Base-by-base conservation (phyloP, 148 eudicot genomes). In the Silene conica region DNA sequence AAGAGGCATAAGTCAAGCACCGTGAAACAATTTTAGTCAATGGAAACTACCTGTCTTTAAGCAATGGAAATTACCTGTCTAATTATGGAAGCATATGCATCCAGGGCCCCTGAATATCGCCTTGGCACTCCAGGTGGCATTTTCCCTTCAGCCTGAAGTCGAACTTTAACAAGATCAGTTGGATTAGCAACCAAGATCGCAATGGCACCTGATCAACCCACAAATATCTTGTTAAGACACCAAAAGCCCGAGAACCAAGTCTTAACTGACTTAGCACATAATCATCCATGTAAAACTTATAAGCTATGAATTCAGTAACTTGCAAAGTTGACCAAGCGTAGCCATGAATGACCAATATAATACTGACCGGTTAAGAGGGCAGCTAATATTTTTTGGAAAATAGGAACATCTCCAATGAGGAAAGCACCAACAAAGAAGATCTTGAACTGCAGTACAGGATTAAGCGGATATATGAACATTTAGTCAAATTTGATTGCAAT, bases 141-240 rank as follows among this genome's bases (percentile, higher is more conserved):
- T 77, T 83, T 87, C 52, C 88, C 90, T 78, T 89, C 92, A 34
- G 90, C 87, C 82, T 89, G 92, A 45, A 89, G 87, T 76, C 92
- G 84, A 73, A 89, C 90, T 77, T 89, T 89, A 23, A 89, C 92
- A 64, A 89, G 87, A 82, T 89, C 90, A 23, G 92, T 89, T 34
- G 92, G 92, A 75, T 85, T 89, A 38, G 92, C 92, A 74, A 89
- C 82, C 48, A 73, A 41, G 73, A 89, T 89, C 69, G 90, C 92
- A 69, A 89, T 78, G 50, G 92, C 88, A 75, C 92, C 92, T 89
- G 81, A 34, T 56, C 45, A 69, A 56, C 57, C 80, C 12, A 61
- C 43, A 61, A 77, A 67, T 64, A 68, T 63, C 68, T 54, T 16
- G 69, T 43, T 61, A 71, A 69, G 11, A 62, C 34, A 64, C 70